These are phyloP conservation scores for Eremothecium sinecaudum DNA, from an alignment of 1,139 yeast genomes.

Conservation along the genomic window DNA sequence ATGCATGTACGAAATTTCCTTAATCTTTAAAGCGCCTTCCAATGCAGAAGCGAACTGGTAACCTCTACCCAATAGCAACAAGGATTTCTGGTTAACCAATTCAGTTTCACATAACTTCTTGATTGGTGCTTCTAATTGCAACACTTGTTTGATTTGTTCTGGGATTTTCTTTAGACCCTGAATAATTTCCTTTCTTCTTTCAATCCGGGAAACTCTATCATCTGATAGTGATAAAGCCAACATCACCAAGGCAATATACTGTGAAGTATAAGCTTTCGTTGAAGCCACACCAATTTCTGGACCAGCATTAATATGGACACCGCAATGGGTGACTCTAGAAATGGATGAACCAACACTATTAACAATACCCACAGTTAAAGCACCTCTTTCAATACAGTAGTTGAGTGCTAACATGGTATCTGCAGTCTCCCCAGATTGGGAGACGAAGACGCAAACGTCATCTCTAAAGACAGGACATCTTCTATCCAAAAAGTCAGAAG, in stretches of 20 bases:
- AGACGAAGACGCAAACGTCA: conserved; percentile 94
- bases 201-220: conserved; percentile 68
- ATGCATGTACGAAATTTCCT: conserved; percentile 97
- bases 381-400: conserved; percentile 95
- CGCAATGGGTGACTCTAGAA: conserved; percentile 95
- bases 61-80: conserved; percentile 91
- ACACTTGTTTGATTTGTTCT: conserved; percentile 69
- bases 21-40: conserved; percentile 96
- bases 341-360: conserved; percentile 91
- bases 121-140: conserved; percentile 63
- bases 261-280: conserved; percentile 98
- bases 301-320: conserved; percentile 98
- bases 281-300: conserved; percentile 99
- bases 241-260: conserved; percentile 94
- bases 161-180: conserved; percentile 81
- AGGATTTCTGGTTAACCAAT: conserved; percentile 73
- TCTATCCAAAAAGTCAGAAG: conserved; percentile 95
- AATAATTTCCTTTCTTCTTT: conserved; percentile 78
- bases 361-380: conserved; percentile 94
- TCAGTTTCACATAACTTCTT: conserved; percentile 64
- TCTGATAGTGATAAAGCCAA: conserved; percentile 89
- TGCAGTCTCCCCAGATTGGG: conserved; percentile 99
- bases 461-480: conserved; percentile 94
- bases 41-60: conserved; percentile 95
- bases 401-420: conserved; percentile 95